phyloP scores from a whole-genome alignment of 805 yeast species.

The Wickerhamomyces ciferrii region DNA sequence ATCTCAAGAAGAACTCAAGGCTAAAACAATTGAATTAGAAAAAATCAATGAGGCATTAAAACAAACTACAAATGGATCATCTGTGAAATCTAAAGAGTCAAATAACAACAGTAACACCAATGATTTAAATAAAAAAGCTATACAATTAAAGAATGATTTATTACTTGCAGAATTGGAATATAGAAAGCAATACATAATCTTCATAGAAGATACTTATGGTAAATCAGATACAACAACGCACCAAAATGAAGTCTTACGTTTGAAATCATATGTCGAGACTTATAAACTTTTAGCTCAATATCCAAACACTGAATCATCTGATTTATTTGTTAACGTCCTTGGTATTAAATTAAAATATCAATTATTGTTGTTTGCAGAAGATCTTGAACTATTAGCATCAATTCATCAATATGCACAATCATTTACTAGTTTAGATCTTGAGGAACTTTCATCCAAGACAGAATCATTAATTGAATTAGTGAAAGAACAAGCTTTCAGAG shows the following conservation, averaged over 20 bases:
- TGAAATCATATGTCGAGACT: neutral
- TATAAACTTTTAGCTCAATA: neutral
- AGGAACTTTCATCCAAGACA: neutral
- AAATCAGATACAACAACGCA: neutral
- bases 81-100: neutral
- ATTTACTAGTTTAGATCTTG: neutral
- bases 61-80: neutral
- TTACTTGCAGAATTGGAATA: neutral
- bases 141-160: neutral
- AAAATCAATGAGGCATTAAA: neutral
- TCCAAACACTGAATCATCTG: neutral
- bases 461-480: slow-evolving; percentile 1
- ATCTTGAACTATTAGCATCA: neutral
- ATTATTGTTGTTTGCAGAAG: neutral
- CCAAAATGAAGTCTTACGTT: neutral
- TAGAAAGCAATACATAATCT: neutral
- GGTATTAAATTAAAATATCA: neutral
- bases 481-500: slow-evolving; percentile 7
- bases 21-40: neutral
- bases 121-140: neutral
- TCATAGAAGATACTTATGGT: neutral
- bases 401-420: neutral
- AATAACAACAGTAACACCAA: neutral
- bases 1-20: neutral
- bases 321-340: neutral